Base-by-base conservation (phyloP, 352 stramenopile species). In the Phytopythium oedochilum region DNA sequence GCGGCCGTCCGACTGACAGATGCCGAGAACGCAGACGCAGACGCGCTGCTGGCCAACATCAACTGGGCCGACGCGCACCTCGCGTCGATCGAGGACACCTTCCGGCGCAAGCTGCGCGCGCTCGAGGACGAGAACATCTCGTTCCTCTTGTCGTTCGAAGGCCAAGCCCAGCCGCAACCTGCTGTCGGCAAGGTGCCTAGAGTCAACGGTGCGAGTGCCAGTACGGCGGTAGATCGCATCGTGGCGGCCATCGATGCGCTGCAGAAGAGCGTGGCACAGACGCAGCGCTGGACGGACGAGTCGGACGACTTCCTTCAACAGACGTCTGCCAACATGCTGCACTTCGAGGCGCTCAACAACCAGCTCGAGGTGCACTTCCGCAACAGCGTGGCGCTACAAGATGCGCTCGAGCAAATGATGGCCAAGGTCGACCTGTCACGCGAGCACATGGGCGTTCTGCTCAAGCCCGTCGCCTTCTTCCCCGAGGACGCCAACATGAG, bases 291-390 rank as follows among this genome's bases (percentile, higher is more conserved):
- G 81, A 89, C 77, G 14, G 70, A 79, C 53, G 78, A 87, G 17
- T 82, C 75, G 5, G 66, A 77, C 40, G 73, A 86, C 29, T 71
- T 70, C 18, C 66, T 92, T 3, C 75, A 73, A 1, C 63, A 83
- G 22, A 88, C 75, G 2, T 86, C 82, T 2, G 67, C 70, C 28
- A 85, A 78, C 55, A 89, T 92, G 77, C 53, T 77, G 28, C 82
- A 92, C 52, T 92, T 92, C 28, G 82, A 92, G 55, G 66, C 78
- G 20, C 68, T 86, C 43, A 92, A 92, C 52, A 92, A 88, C 53
- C 77, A 92, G 28, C 61, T 92, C 35, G 82, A 92, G 53, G 67
- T 92, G 49, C 70, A 89, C 50, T 92, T 89, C 61, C 88, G 88
- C 56, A 91, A 91, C 69, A 86, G 66, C 36, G 78, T 89, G 11